phyloP scores from a whole-genome alignment of 306 rosid genomes.

The Fagus crenata region DNA sequence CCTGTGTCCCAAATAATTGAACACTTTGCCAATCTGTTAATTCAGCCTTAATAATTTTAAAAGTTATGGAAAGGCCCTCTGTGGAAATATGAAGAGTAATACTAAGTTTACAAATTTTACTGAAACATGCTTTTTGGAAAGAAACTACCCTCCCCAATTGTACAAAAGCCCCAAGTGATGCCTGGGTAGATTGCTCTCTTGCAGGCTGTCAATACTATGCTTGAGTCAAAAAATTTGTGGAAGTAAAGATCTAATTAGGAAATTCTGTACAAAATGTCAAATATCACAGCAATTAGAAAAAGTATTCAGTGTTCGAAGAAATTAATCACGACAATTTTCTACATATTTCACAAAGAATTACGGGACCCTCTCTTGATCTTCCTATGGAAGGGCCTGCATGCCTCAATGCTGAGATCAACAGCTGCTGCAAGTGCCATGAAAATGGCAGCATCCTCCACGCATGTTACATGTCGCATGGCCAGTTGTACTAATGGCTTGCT shows the following conservation, averaged over 20 bases:
- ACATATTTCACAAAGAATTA: slow-evolving; percentile 46
- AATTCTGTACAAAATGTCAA: slow-evolving; percentile 58
- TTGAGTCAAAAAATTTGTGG: slow-evolving; percentile 30
- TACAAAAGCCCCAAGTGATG: slow-evolving; percentile 13
- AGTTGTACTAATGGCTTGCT: slow-evolving; percentile 77
- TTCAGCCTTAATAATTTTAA: neutral
- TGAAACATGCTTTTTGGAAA: neutral
- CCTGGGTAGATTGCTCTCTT: neutral
- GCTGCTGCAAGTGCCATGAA: slow-evolving; percentile 97
- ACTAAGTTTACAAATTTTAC: neutral
- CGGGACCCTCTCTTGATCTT: slow-evolving; percentile 55
- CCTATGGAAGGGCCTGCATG: slow-evolving; percentile 77
- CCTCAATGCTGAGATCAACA: slow-evolving; percentile 79
- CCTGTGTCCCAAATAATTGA: neutral
- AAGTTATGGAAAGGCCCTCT: neutral
- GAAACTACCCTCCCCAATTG: neutral
- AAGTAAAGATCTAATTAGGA: slow-evolving; percentile 27
- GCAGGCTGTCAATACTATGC: slow-evolving; percentile 12
- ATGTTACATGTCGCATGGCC: slow-evolving; percentile 83
- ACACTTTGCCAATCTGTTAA: neutral
- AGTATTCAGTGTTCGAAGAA: slow-evolving; percentile 19
- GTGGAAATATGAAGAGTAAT: neutral
- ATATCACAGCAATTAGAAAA: slow-evolving; percentile 37
- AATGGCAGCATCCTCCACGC: slow-evolving; percentile 91
- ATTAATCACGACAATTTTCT: slow-evolving; percentile 16